These are phyloP conservation scores for Populus simonii DNA, from an alignment of 345 rosid species.

Conservation along the genomic window DNA sequence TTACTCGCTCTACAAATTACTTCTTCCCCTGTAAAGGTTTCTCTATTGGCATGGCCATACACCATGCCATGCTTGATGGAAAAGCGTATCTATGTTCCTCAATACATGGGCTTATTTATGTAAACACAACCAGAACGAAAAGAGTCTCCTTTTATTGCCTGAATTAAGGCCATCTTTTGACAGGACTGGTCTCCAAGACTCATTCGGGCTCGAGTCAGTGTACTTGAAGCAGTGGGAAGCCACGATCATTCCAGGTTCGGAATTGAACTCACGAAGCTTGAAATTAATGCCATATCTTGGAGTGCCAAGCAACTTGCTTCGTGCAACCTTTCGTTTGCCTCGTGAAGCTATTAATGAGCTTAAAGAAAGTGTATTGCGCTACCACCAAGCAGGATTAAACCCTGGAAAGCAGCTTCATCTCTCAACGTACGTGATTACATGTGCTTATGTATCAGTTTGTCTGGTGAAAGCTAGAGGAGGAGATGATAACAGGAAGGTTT, in stretches of 20 bases:
- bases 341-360: not conserved
- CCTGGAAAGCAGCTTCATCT: not conserved
- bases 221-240: not conserved
- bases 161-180: conserved; percentile 14
- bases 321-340: not conserved
- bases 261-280: conserved; percentile 12
- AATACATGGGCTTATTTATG: conserved; percentile 8
- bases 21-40: conserved; percentile 2
- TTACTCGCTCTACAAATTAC: conserved; percentile 4
- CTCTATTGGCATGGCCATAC: not conserved
- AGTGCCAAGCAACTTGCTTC: not conserved
- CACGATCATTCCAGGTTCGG: not conserved
- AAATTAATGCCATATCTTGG: not conserved
- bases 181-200: not conserved
- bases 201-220: not conserved
- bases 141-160: not conserved
- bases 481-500: not conserved
- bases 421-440: not conserved
- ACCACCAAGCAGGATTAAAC: not conserved
- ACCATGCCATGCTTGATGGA: not conserved
- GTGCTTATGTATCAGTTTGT: conserved; percentile 1
- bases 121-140: not conserved
- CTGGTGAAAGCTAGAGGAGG: conserved; percentile 14
- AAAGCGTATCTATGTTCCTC: not conserved
- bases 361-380: not conserved